Base-by-base conservation (phyloP, 2,329 filamentous ascomycete genomes). In the Phaeosphaeriaceae sp. region DNA sequence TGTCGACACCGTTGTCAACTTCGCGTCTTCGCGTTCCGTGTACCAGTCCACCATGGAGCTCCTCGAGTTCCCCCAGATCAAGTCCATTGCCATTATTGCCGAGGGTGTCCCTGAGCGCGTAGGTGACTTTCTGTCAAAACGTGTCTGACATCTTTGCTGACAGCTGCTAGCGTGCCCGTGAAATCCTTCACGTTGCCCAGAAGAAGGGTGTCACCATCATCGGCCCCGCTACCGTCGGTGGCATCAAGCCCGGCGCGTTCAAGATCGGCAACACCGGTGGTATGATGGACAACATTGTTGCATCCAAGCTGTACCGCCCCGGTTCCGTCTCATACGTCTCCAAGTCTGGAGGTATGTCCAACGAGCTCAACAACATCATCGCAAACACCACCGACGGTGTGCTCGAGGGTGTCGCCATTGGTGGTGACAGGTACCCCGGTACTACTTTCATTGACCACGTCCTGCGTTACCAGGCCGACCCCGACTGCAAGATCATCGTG, bases 281-380 rank as follows among this genome's bases (percentile, higher is more conserved):
- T 82, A 99, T 99, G 95, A 99, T 99, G 95, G 95, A 99, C 88
- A 99, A 99, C 88, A 99, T 99, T 76, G 95, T 99, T 66, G 93
- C 95, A 72, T 98, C 95, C 80, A 99, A 99, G 89, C 92, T 99
- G 62, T 99, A 99, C 89, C 94, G 95, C 83, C 95, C 95, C 84
- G 95, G 95, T 74, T 98, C 95, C 72, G 93, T 99, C 69, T 95
- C 92, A 74, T 99, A 99, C 82, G 95, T 99, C 82, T 98, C 94
- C 87, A 99, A 99, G 88, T 99, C 95, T 58, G 95, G 95, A 79
- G 95, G 95, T 84, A 99, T 99, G 95, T 98, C 95, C 82, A 99
- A 99, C 87, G 95, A 99, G 86, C 85, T 99, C 76, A 99, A 99
- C 91, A 99, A 99, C 89, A 98, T 99, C 81, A 91, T 99, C 76